These are phyloP conservation scores for Fusarium secorum DNA, from an alignment of 2,329 filamentous ascomycete species.

Conservation along the genomic window DNA sequence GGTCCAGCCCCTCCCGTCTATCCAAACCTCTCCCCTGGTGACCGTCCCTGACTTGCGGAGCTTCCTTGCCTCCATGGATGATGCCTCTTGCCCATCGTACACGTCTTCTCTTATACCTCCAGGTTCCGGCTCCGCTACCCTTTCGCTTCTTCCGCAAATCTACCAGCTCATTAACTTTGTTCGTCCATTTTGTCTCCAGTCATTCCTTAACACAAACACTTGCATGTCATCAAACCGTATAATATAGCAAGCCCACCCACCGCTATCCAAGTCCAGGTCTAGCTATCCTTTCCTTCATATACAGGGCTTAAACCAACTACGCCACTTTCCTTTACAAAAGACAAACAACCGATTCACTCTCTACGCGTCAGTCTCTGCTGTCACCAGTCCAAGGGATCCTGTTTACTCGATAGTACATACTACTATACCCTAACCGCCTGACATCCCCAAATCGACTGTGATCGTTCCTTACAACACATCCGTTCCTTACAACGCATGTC, in stretches of 20 bases:
- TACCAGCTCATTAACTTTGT: constrained; percentile 36
- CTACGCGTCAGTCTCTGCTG: constrained; percentile 20
- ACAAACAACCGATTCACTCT: constrained; percentile 21
- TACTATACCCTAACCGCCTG: constrained; percentile 34
- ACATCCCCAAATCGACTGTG: constrained; percentile 18
- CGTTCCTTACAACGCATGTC: constrained; percentile 39
- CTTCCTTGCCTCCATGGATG: constrained; percentile 41
- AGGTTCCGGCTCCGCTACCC: constrained; percentile 42
- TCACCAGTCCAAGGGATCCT: constrained; percentile 27
- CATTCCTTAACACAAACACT: constrained; percentile 41
- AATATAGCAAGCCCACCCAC: constrained; percentile 36
- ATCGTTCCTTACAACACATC: constrained; percentile 38
- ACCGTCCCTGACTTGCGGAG: constrained; percentile 38
- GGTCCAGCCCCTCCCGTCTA: constrained; percentile 41
- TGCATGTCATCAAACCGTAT: constrained; percentile 35
- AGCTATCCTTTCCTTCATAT: constrained; percentile 25
- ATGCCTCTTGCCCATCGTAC: constrained; percentile 42
- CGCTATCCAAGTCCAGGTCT: constrained; percentile 15
- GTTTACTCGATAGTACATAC: constrained; percentile 28
- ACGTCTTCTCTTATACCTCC: constrained; percentile 44
- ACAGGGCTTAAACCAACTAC: constrained; percentile 36
- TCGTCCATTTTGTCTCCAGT: constrained; percentile 36
- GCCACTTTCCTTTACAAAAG: constrained; percentile 37
- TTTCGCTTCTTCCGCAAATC: constrained; percentile 40
- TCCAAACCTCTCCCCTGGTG: constrained; percentile 41